Evolutionary conservation across 148 eudicot species (phyloP), one percentile per base, ranked within the genome.

Genomic region (Polygonum maritimum): DNA sequence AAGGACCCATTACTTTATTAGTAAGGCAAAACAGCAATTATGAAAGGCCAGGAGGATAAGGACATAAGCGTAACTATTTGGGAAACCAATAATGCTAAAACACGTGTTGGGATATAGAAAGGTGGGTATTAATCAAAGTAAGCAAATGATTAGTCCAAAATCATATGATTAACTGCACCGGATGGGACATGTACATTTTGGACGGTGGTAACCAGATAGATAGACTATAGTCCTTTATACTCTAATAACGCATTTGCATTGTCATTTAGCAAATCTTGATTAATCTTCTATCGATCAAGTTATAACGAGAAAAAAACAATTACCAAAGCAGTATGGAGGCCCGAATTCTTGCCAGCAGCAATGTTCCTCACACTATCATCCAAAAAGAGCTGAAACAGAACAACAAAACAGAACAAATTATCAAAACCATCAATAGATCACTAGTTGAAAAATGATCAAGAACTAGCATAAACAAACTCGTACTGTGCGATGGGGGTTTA

Each of bases 401-500:
- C 60, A 31, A 73, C 73, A 71, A 8, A 26, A 65, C 10, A 44
- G 57, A 48, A 51, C 15, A 2, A 19, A 71, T 36, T 26, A 69
- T 70, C 39, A 2, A 26, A 48, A 33, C 14, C 76, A 69, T 80
- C 26, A 45, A 48, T 11, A 18, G 9, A 40, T 65, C 45, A 45
- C 26, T 18, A 38, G 31, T 26, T 26, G 1, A 26, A 26, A 33
- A 65, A 16, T 52, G 16, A 52, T 52, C 2, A 18, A 52, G 21
- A n/a, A 35, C 26, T 62, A 22, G 1, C 7, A 51, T 21, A 21
- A 62, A 51, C 0, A 21, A 62, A 51, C 0, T 10, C 86, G 11
- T 87, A 94, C 98, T 65, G 97, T 92, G 14, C 90, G 89, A 71
- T 78, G 84, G 41, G 98, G 98, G 81, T 86, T 82, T 10, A 94